Percentiles rank a stretch among this genome's conserved stretches.
phyloP scores from a whole-genome alignment of 257 asterid genomes.

The Solanum chaucha region DNA sequence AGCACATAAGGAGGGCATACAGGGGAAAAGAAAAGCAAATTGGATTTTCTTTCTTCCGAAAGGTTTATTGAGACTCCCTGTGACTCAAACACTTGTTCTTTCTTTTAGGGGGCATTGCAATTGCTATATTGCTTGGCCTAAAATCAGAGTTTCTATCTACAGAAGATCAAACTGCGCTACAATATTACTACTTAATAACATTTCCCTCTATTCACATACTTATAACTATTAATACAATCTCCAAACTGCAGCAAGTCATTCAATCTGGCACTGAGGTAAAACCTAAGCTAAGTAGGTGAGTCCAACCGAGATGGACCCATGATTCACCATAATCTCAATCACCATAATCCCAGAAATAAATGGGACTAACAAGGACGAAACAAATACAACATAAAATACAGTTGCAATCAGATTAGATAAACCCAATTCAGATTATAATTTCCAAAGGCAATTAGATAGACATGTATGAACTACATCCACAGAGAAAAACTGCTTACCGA shows the following conservation, averaged over 20 bases:
- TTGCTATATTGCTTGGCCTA: neutral
- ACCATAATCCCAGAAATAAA: neutral
- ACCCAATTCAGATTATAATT: neutral
- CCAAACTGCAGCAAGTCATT: neutral
- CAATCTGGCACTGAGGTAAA: neutral
- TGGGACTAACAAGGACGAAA: neutral
- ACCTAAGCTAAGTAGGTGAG: neutral
- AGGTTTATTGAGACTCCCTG: neutral
- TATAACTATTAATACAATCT: too few species aligned
- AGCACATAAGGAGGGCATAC: neutral
- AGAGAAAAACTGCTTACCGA: neutral
- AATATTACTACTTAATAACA: neutral
- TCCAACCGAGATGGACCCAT: neutral
- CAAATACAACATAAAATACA: neutral
- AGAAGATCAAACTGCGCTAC: neutral
- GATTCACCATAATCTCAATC: neutral
- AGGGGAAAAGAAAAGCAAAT: neutral
- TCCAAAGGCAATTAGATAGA: neutral
- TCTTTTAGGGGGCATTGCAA: neutral
- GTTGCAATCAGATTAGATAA: neutral
- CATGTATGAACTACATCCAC: neutral
- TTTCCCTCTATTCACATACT: neutral
- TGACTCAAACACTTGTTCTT: neutral
- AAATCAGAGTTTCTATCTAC: neutral
- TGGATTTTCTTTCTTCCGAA: neutral